Base-by-base conservation (phyloP, 2,329 filamentous ascomycete genomes). In the Nigrospora osmanthi region DNA sequence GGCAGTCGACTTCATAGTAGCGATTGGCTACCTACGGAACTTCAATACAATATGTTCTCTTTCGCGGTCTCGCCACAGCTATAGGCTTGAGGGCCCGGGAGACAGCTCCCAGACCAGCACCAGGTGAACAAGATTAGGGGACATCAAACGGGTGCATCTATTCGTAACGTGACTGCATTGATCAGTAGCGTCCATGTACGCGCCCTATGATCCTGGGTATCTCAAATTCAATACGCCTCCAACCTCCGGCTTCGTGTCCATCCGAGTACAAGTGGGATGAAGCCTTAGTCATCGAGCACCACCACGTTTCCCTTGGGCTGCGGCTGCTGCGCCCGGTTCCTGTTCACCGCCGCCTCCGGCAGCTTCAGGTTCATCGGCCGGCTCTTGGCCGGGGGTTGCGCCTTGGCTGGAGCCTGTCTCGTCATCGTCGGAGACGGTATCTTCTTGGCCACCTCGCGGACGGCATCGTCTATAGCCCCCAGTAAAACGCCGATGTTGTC, bases 401-500 rank as follows among this genome's bases (percentile, higher is more conserved):
- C 36, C 43, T 52, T 57, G 16, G 51, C 44, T 13, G 54, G 54
- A 23, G 44, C 37, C 43, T 58, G 57, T 47, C 53, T 59, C 37
- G 50, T 44, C 30, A 53, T 43, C 3, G 49, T 42, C n/a, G 59
- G 59, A 4, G 59, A 62, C 35, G 35, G 36, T 12, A 17, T 32
- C 31, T 31, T 39, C 42, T 44, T 38, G 10, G 36, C 31, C n/a
- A 15, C 35, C 42, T 44, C 35, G 6, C 35, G 42, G 14, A 80
- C 53, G 13, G 65, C 66, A 15, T 71, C 69, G 54, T 79, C 73
- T 10, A 76, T 61, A 15, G 67, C 65, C 38, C 59, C 58, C 23
- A 81, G 61, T 51, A 80, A 53, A 6, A 53, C 60, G 44, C 71
- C 69, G 30, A 73, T 66, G 10, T 73, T 69, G 34, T 63, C 63